phyloP scores from a whole-genome alignment of 495 filamentous ascomycete species.

The Melanomma pulvis-pyrius region DNA sequence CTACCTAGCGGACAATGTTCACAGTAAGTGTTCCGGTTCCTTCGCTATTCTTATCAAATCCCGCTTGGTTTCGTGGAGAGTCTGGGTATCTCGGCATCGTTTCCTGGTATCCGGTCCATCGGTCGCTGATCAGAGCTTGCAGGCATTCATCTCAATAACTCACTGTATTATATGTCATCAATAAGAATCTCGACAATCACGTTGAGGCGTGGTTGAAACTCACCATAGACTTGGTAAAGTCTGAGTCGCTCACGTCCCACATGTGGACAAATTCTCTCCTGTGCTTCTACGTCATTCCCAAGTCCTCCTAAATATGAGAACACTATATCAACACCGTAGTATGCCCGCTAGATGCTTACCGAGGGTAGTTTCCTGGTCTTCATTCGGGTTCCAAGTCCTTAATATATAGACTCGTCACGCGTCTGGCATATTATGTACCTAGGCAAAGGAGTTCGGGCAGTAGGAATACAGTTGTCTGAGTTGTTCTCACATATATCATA shows the following conservation, averaged over 20 bases:
- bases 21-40: neutral
- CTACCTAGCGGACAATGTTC: neutral
- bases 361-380: neutral
- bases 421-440: no score
- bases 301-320: neutral
- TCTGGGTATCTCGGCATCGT: neutral
- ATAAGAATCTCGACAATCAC: constrained; percentile 18
- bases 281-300: constrained; percentile 1
- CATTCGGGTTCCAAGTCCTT: neutral
- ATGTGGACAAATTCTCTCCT: neutral
- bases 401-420: neutral
- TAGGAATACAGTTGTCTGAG: no score
- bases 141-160: constrained; percentile 15
- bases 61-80: neutral
- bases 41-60: neutral
- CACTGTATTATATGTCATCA: constrained; percentile 35
- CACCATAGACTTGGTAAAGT: neutral
- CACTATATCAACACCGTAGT: neutral
- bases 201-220: neutral
- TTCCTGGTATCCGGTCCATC: constrained; percentile 22
- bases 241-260: neutral
- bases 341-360: neutral
- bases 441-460: no score
- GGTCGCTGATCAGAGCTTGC: constrained; percentile 20
- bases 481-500: no score